Evolutionary conservation across 805 yeast genomes (phyloP).

Genomic region (Priceomyces castillae): DNA sequence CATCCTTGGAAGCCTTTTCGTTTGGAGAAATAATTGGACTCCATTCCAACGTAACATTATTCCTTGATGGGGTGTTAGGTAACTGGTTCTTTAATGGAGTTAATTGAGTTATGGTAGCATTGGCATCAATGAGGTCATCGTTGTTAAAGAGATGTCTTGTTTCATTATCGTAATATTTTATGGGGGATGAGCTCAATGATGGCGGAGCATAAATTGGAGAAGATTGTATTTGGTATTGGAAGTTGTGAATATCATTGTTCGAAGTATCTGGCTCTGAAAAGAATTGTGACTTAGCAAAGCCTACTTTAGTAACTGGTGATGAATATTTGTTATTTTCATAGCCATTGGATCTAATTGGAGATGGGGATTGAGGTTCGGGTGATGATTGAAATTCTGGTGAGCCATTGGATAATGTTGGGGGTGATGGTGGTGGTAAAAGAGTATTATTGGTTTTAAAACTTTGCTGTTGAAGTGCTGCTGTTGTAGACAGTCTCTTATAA

Average conservation of each 20-base stretch:
- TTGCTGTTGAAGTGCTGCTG: constrained; percentile 9
- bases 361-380: constrained; percentile 38
- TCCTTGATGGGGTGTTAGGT: constrained; percentile 36
- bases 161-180: constrained; percentile 22
- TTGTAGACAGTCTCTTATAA: constrained; percentile 7
- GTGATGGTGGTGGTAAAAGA: constrained; percentile 39
- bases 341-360: constrained; percentile 18
- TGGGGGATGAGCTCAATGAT: constrained; percentile 32
- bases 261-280: constrained; percentile 29
- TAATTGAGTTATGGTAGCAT: constrained; percentile 39
- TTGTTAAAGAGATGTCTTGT: constrained; percentile 14
- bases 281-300: constrained; percentile 40
- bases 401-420: constrained; percentile 29
- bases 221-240: constrained; percentile 14
- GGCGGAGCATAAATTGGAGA: constrained; percentile 20
- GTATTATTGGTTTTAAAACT: constrained; percentile 11
- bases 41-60: constrained; percentile 39
- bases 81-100: constrained; percentile 36
- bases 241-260: constrained; percentile 1
- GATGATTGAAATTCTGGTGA: constrained; percentile 39
- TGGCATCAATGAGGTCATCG: constrained; percentile 38
- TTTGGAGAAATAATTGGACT: constrained; percentile 44
- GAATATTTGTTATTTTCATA: constrained; percentile 11
- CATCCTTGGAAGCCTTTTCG: constrained; percentile 21
- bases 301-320: constrained; percentile 25